Evolutionary conservation across 2,329 filamentous ascomycete species (phyloP).

Genomic region (Plenodomus lindquistii): DNA sequence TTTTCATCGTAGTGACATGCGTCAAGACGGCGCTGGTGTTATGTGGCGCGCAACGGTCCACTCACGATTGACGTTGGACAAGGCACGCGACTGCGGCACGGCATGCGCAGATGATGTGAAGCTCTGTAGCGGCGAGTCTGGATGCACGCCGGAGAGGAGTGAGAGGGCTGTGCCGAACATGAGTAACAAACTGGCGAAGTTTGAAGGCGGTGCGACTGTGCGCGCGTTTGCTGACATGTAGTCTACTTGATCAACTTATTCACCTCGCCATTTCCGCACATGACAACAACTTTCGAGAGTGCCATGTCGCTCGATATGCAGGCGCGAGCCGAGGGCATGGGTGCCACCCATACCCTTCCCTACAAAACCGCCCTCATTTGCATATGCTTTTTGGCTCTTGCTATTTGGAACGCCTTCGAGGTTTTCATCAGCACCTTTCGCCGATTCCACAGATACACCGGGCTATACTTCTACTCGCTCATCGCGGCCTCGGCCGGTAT

Average conservation of each 20-base stretch:
- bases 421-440: conserved; percentile 18
- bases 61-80: neutral
- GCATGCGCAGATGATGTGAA: neutral
- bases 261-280: neutral
- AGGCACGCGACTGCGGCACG: neutral
- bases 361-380: conserved; percentile 11
- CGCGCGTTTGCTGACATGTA: neutral
- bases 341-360: conserved; percentile 3
- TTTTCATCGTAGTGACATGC: neutral
- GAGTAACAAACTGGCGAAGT: neutral
- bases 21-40: neutral
- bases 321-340: conserved; percentile 8
- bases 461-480: conserved; percentile 20
- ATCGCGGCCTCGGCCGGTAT: conserved; percentile 17
- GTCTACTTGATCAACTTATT: neutral
- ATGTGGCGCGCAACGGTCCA: neutral
- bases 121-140: neutral
- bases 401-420: conserved; percentile 23
- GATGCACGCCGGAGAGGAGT: neutral
- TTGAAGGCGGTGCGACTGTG: neutral
- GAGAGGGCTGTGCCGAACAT: neutral
- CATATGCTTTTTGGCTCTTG: conserved; percentile 17
- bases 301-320: neutral
- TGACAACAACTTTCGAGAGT: neutral
- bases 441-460: conserved; percentile 13